A percentile compares a stretch with the other conserved stretches of the same genome.
These are phyloP conservation scores for Torulaspora pretoriensis DNA, from an alignment of 1,139 yeast species.

Conservation along the genomic window DNA sequence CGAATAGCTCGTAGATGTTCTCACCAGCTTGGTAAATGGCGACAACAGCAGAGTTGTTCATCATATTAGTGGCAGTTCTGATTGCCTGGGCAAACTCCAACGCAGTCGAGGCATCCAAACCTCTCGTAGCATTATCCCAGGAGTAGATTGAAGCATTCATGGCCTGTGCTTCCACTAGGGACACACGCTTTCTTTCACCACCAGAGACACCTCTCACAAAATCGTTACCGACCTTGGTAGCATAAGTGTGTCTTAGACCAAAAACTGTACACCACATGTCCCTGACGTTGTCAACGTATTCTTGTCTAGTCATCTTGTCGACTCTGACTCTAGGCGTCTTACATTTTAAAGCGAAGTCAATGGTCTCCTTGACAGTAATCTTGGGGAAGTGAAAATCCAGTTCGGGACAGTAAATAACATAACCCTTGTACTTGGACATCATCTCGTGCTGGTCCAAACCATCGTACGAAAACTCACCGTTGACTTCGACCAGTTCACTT, in stretches of 20 bases:
- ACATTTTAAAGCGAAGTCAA: constrained; percentile 55
- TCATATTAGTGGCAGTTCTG: constrained; percentile 54
- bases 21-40: constrained; percentile 69
- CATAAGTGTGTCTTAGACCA: constrained; percentile 54
- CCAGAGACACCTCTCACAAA: constrained; percentile 62
- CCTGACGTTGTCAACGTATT: constrained; percentile 47
- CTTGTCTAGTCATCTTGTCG: constrained; percentile 45
- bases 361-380: constrained; percentile 59
- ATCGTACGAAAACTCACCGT: constrained; percentile 48
- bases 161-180: constrained; percentile 60
- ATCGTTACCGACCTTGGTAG: constrained; percentile 59
- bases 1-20: constrained; percentile 57
- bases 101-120: constrained; percentile 71
- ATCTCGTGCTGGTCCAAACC: constrained; percentile 49
- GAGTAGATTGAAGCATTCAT: constrained; percentile 55
- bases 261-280: constrained; percentile 53
- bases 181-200: constrained; percentile 62
- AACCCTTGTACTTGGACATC: constrained; percentile 46
- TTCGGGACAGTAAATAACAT: constrained; percentile 59
- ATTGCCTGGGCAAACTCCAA: constrained; percentile 60
- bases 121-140: constrained; percentile 81
- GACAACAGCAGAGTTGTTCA: constrained; percentile 54
- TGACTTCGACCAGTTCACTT: constrained; percentile 40
- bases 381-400: constrained; percentile 61
- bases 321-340: constrained; percentile 56